Evolutionary conservation across 1,139 yeast genomes (phyloP).

Genomic region (Saccharomyces hybrid): DNA sequence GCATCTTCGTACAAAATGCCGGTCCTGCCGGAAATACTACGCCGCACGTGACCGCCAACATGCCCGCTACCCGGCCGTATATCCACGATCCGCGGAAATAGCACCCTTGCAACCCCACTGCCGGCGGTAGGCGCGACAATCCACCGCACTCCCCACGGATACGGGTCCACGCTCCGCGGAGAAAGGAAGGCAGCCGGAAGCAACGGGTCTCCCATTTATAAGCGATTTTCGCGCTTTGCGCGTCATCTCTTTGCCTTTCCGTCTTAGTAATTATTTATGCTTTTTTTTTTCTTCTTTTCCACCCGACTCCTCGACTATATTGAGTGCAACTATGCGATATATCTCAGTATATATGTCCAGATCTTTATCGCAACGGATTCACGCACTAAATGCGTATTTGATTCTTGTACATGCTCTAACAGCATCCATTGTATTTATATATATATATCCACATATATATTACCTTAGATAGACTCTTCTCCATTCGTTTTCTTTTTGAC

Average conservation of each 20-base stretch:
- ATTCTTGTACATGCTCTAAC: not conserved
- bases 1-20: not conserved
- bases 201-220: not conserved
- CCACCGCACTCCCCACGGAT: not conserved
- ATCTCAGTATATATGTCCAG: not conserved
- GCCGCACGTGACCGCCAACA: not conserved
- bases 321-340: not conserved
- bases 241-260: not conserved
- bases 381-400: not conserved
- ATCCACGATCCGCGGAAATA: not conserved
- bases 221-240: constrained; percentile 1
- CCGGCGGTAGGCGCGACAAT: not conserved
- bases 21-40: not conserved
- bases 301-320: not conserved
- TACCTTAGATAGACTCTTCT: not conserved
- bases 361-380: not conserved
- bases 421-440: not conserved
- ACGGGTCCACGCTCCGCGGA: not conserved
- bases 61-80: not conserved
- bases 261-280: not conserved
- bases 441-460: not conserved
- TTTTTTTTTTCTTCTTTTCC: not conserved
- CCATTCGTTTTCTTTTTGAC: not conserved
- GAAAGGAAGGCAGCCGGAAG: not conserved
- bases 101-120: not conserved